These are phyloP conservation scores for Bolboschoenus planiculmis DNA, from an alignment of 176 grass and related monocot genomes.

Conservation along the genomic window DNA sequence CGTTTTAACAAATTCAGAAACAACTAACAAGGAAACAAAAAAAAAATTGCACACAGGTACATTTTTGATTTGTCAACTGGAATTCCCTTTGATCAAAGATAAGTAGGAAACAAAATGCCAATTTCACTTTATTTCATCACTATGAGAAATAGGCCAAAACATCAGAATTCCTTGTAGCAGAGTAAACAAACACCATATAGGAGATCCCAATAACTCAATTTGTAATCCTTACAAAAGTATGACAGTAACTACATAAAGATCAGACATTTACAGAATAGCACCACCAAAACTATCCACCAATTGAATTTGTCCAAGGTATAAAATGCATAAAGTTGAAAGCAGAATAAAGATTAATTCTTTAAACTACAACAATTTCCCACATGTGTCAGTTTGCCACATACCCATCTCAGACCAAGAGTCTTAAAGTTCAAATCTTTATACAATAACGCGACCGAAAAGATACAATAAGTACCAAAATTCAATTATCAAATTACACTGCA, in stretches of 20 bases:
- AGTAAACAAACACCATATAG: too few species aligned
- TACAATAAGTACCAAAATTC: not conserved
- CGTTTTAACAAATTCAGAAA: too few species aligned
- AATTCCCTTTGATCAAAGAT: not conserved
- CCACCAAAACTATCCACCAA: too few species aligned
- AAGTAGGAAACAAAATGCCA: too few species aligned
- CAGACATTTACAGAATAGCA: too few species aligned
- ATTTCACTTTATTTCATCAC: not conserved
- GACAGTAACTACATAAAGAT: too few species aligned
- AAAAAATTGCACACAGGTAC: too few species aligned
- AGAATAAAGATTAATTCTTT: not conserved
- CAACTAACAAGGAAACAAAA: slow-evolving; percentile 6
- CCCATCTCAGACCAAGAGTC: not conserved
- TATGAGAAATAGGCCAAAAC: not conserved
- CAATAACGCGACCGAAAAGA: not conserved
- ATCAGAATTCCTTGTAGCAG: slow-evolving; percentile 16
- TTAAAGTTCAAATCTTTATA: not conserved
- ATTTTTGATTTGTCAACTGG: slow-evolving; percentile 25
- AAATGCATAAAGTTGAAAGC: not conserved
- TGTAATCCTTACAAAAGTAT: too few species aligned
- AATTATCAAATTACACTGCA: not conserved
- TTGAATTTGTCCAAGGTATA: too few species aligned
- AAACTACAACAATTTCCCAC: not conserved
- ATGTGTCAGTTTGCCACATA: too few species aligned
- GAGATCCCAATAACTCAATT: too few species aligned